Conservation (phyloP, 1,284 basidiomycete genomes). For the Cystobasidiaceae sp. region DNA sequence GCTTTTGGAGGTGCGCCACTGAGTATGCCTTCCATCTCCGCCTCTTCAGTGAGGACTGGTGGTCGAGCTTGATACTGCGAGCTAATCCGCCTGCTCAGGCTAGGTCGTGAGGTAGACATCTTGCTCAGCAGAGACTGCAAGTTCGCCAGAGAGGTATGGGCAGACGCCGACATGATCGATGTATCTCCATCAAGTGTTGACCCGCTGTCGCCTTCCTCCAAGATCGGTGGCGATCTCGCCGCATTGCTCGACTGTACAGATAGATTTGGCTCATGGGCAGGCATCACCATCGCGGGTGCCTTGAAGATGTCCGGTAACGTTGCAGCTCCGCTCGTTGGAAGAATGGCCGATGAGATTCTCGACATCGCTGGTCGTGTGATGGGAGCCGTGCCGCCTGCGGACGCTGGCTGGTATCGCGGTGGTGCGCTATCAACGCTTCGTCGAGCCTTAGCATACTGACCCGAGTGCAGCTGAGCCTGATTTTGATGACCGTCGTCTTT, state of each 20-base stretch:
- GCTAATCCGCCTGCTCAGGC: background rate
- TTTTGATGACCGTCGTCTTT: too few relatives aligned
- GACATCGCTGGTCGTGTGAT: background rate
- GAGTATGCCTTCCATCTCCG: background rate
- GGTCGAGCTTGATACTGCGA: background rate
- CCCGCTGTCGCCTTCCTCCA: background rate
- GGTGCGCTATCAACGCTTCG: too few relatives aligned
- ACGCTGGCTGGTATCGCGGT: background rate
- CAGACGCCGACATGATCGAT: slow-evolving; percentile 22
- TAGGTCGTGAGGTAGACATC: slow-evolving; percentile 6
- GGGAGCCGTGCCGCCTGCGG: slow-evolving; percentile 1
- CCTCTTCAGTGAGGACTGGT: background rate
- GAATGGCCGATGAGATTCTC: background rate
- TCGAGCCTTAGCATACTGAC: too few relatives aligned
- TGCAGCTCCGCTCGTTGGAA: background rate
- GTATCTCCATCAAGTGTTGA: slow-evolving; percentile 14
- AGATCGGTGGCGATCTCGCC: background rate
- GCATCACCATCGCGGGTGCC: background rate
- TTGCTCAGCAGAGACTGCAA: slow-evolving; percentile 6
- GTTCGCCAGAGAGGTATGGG: slow-evolving; percentile 10
- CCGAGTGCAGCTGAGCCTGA: too few relatives aligned
- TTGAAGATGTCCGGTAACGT: background rate
- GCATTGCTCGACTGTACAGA: background rate
- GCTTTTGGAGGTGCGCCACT: background rate
- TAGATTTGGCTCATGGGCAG: background rate